Percentiles rank a stretch among this genome's conserved stretches.
phyloP scores from a whole-genome alignment of 805 yeast genomes.

The Schwanniomyces vanrijiae region DNA sequence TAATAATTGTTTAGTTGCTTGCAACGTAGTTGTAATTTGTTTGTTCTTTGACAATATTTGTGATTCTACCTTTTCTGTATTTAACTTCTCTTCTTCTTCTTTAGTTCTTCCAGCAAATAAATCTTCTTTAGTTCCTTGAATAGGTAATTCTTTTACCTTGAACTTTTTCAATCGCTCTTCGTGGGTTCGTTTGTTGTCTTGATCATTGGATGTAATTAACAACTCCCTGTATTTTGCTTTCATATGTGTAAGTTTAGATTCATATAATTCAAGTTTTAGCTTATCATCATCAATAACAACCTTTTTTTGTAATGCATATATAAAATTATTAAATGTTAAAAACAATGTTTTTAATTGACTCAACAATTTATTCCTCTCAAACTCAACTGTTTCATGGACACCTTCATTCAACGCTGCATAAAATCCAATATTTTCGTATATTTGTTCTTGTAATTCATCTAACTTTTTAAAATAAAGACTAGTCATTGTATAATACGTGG shows the following conservation, averaged over 20 bases:
- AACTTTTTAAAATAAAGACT: slow-evolving; percentile 9
- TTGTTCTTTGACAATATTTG: slow-evolving; percentile 47
- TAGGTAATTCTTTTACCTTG: slow-evolving; percentile 2
- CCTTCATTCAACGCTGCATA: slow-evolving; percentile 11
- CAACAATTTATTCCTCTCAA: slow-evolving; percentile 16
- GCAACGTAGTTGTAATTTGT: slow-evolving; percentile 46
- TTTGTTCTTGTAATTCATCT: slow-evolving; percentile 20
- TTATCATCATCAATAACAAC: slow-evolving; percentile 3
- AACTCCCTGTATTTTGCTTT: slow-evolving; percentile 24
- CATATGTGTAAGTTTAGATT: slow-evolving; percentile 18
- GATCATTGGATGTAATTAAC: slow-evolving; percentile 25
- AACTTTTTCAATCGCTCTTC: slow-evolving; percentile 29
- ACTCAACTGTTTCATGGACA: slow-evolving; percentile 13
- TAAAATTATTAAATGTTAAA: slow-evolving; percentile 15
- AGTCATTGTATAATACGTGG: neutral
- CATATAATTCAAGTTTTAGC: slow-evolving; percentile 16
- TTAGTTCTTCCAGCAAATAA: slow-evolving; percentile 22
- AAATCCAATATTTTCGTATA: slow-evolving; percentile 16
- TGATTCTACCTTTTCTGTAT: slow-evolving; percentile 31
- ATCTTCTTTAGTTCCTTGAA: slow-evolving; percentile 13
- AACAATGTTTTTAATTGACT: slow-evolving; percentile 17
- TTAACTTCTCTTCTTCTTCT: slow-evolving; percentile 6
- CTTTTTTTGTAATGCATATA: slow-evolving; percentile 14
- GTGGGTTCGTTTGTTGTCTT: slow-evolving; percentile 29
- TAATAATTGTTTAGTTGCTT: slow-evolving; percentile 48